Conservation (phyloP, 352 stramenopile genomes). For the Pythium phragmiticola region DNA sequence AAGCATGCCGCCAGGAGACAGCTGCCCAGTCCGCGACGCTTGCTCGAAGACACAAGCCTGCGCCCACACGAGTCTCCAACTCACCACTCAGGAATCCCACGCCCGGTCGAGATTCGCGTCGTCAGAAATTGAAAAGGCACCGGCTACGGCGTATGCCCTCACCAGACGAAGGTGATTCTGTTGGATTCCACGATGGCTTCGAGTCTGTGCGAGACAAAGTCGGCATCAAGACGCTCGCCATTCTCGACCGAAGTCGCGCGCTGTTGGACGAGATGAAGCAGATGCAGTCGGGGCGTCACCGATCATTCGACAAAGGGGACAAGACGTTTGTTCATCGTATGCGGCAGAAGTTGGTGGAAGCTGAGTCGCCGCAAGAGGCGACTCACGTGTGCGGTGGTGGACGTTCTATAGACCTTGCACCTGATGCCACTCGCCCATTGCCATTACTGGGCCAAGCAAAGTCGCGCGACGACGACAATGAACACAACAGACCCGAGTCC, state of each 20-base stretch:
- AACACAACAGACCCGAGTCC: not conserved
- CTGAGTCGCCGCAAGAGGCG: not conserved
- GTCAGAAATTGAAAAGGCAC: constrained; percentile 1
- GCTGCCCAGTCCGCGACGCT: not conserved
- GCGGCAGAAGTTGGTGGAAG: constrained; percentile 17
- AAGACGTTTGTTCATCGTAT: constrained; percentile 20
- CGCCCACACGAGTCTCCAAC: not conserved
- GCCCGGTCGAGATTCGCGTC: not conserved
- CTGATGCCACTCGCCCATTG: not conserved
- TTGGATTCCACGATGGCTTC: constrained; percentile 26
- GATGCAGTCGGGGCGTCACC: not conserved
- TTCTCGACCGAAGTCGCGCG: constrained; percentile 46
- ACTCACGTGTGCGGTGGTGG: not conserved
- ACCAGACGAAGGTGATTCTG: constrained; percentile 13
- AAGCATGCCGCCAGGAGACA: not conserved
- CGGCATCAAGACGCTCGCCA: constrained; percentile 48
- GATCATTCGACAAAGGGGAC: not conserved
- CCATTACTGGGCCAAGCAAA: not conserved
- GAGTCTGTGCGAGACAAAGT: constrained; percentile 42
- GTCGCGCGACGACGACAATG: not conserved
- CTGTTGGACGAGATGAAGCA: constrained; percentile 39
- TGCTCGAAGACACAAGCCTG: not conserved
- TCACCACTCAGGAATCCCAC: not conserved
- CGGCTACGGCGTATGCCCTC: not conserved
- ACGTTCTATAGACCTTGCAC: not conserved